Conservation (phyloP, 257 asterid species). For the Anisodus acutangulus region DNA sequence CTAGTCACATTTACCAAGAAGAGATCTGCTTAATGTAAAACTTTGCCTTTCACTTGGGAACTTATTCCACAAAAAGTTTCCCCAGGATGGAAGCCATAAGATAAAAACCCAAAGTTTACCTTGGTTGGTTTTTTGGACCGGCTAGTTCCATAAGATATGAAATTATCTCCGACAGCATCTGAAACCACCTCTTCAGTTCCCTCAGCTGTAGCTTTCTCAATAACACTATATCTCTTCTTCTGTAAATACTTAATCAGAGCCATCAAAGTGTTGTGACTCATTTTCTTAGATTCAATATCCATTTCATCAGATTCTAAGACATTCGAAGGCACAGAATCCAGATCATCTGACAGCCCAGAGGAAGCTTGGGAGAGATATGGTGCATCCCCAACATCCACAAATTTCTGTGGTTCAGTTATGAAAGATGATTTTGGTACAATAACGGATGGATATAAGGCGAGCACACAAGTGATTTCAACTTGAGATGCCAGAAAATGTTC, state of each 20-base stretch:
- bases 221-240: constrained; percentile 71
- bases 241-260: constrained; percentile 95
- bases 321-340: constrained; percentile 62
- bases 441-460: constrained; percentile 80
- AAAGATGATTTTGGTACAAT: constrained; percentile 85
- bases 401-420: constrained; percentile 79
- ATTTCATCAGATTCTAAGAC: constrained; percentile 71
- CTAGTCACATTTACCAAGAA: constrained; percentile 21
- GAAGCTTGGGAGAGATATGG: constrained; percentile 82
- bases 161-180: constrained; percentile 85
- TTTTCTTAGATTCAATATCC: constrained; percentile 84
- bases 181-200: constrained; percentile 99
- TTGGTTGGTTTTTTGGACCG: constrained; percentile 69
- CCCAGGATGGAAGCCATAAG: not conserved
- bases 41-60: not conserved
- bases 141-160: constrained; percentile 67
- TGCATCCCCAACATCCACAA: constrained; percentile 64
- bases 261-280: constrained; percentile 96
- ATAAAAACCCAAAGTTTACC: constrained; percentile 49
- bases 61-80: not conserved
- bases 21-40: not conserved
- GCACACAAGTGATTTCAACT: constrained; percentile 87
- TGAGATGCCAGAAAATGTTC: constrained; percentile 95
- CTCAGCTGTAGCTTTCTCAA: constrained; percentile 97
- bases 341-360: constrained; percentile 83